phyloP scores from a whole-genome alignment of 495 filamentous ascomycete species.

The Venustampulla echinocandica region DNA sequence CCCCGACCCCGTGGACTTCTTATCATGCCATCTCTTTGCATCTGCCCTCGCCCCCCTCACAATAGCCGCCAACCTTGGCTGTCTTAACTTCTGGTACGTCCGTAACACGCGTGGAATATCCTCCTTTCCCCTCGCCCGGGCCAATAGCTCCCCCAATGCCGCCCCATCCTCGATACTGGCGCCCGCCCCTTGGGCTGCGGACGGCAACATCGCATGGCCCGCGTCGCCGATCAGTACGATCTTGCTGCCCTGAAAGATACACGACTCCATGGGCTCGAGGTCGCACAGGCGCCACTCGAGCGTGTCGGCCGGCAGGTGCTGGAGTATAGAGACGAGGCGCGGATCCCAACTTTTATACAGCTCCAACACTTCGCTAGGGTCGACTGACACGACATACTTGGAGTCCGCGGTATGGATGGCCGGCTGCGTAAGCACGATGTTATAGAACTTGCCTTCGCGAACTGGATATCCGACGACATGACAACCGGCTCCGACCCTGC shows the following conservation, averaged over 20 bases:
- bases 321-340: neutral
- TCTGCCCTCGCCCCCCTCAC: conserved; percentile 1
- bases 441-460: no score
- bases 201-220: conserved; percentile 42
- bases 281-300: conserved; percentile 7
- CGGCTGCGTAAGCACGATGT: no score
- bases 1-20: neutral
- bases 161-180: conserved; percentile 35
- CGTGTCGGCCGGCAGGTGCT: neutral
- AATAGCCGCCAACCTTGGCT: conserved; percentile 1
- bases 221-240: conserved; percentile 38
- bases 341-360: neutral
- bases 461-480: no score
- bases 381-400: no score
- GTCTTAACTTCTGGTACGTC: conserved; percentile 18
- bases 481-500: no score
- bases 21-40: conserved; percentile 3
- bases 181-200: conserved; percentile 39
- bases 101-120: conserved; percentile 11
- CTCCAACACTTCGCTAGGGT: no score
- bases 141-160: conserved; percentile 21
- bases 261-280: conserved; percentile 20
- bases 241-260: conserved; percentile 25
- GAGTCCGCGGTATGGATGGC: no score
- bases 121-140: neutral